These are phyloP conservation scores for Suhomyces anneliseae DNA, from an alignment of 1,139 yeast genomes.

Conservation along the genomic window DNA sequence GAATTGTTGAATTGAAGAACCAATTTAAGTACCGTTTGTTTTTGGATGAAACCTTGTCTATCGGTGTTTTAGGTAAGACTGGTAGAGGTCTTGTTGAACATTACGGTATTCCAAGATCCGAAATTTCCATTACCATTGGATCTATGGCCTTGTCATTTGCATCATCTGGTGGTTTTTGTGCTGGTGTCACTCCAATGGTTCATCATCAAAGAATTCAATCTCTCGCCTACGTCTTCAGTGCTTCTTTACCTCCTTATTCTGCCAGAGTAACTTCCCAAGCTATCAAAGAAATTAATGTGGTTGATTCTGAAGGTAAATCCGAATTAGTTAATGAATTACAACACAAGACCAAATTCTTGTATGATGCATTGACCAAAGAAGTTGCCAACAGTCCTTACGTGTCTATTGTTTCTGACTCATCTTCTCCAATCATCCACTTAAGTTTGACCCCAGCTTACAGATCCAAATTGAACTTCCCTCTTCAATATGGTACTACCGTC, in stretches of 20 bases:
- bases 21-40: constrained; percentile 82
- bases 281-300: constrained; percentile 39
- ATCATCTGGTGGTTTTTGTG: constrained; percentile 94
- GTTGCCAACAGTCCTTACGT: constrained; percentile 23
- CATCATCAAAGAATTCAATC: constrained; percentile 92
- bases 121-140: constrained; percentile 83
- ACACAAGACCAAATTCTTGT: constrained; percentile 21
- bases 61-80: constrained; percentile 80
- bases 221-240: constrained; percentile 88
- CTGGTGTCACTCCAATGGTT: constrained; percentile 80
- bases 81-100: constrained; percentile 88
- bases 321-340: constrained; percentile 30
- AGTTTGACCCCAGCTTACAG: constrained; percentile 48
- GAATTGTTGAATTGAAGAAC: constrained; percentile 71
- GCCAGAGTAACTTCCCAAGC: constrained; percentile 73
- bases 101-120: constrained; percentile 59
- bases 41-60: constrained; percentile 81
- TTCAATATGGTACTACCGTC: constrained; percentile 45
- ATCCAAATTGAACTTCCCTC: constrained; percentile 44
- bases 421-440: constrained; percentile 70
- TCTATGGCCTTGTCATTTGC: constrained; percentile 81
- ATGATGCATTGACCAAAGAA: constrained; percentile 17
- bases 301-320: constrained; percentile 40
- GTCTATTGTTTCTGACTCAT: constrained; percentile 54
- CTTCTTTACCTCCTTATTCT: constrained; percentile 90